Evolutionary conservation across 1,139 yeast genomes (phyloP), one percentile per base, ranked within the genome.

Genomic region (Kazachstania sp.): DNA sequence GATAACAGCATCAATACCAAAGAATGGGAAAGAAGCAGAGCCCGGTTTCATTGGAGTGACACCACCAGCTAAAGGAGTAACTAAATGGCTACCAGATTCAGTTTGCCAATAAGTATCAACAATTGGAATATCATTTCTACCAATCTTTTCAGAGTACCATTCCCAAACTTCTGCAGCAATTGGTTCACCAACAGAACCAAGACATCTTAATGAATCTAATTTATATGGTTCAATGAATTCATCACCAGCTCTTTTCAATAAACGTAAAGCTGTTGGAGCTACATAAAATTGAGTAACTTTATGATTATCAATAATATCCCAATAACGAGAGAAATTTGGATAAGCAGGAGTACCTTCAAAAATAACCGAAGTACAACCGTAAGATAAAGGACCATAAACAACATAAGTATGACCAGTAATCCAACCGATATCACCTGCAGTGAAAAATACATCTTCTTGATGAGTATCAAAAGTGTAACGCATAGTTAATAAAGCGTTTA

Each of bases 91-190:
- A 18, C 90, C 90, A 15, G 86, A 79, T 65, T 83, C 92, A 6
- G 92, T 83, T 72, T 83, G 88, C 92, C 92, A 83, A 70, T 83
- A 83, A 43, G 92, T 83, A 67, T 83, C 92, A 54, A 81, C 79
- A 56, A 83, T 79, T 59, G 84, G 86, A 45, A 85, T 83, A 64
- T 82, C 75, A 41, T 77, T 78, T 58, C 84, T 75, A 58, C 95
- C 95, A 58, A 86, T 79, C 55, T 80, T 73, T 54, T 83, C 86
- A 59, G 80, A 81, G 66, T 84, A 86, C 95, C 95, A 86, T 63
- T 83, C 87, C 95, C 95, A 86, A 49, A 86, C 88, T 63, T 86
- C 95, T 39, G 90, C 86, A 34, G 95, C 94, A 66, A 86, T 86
- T 53, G 95, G 95, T 67, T 86, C 95, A 63, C 95, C 95, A 41